Evolutionary conservation across 176 grass and related monocot genomes (phyloP), one percentile per base, ranked within the genome.

Genomic region (Coix lacrymajobi): DNA sequence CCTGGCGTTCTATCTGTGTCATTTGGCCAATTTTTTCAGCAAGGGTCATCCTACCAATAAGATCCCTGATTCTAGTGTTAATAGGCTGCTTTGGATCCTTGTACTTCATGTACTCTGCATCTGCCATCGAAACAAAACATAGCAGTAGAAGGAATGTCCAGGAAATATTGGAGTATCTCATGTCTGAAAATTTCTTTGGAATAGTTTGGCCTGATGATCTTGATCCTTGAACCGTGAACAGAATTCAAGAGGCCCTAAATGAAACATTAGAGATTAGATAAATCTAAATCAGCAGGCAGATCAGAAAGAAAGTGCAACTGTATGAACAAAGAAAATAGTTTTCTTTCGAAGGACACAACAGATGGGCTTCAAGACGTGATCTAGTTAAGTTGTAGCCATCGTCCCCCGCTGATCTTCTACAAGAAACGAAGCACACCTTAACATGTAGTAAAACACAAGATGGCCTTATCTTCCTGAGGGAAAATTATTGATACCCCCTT

Each of bases 1-100:
- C 95, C 46, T 75, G 13, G 1, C 92, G 92, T 67, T 98, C 95
- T 22, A 98, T 95, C 88, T 98, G 95, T 33, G 87, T 95, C 92
- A 92, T 98, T 70, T 98, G 95, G 39, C 95, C 95, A 73, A 95
- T 94, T 75, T 94, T 98, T 88, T 98, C 95, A 41, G 92, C 90
- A 85, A 98, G 91, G 70, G 92, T 98, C 95, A 98, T 98, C 84
- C 92, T 91, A 38, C 73, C 78, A 66, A 95, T 66, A 71, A 98
- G 89, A 79, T 98, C 95, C 64, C 94, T 90, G 72, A 94, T 91
- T 66, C 95, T 88, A 32, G 31, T 86, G 85, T 93, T 95, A 73
- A 83, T 81, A 37, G 88, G 80, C 75, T 92, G 88, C 63, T 91
- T 91, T 19, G 90, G 88, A 88, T 98, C 95, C 84, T 95, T 95